phyloP scores from a whole-genome alignment of 208 protist species.

The Giardia duodenalis region DNA sequence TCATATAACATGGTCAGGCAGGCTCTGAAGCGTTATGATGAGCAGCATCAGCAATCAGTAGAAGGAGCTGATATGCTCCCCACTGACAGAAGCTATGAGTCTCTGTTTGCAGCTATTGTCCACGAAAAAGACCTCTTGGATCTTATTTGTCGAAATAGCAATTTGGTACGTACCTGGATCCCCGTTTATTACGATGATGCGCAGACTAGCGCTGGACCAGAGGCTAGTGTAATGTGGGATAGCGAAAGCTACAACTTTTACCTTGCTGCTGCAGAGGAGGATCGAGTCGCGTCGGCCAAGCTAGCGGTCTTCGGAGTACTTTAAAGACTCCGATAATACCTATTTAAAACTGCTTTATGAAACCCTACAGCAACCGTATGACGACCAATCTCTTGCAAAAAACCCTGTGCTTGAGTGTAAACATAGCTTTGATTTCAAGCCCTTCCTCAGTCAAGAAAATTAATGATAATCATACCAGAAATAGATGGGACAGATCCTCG shows the following conservation, averaged over 20 bases:
- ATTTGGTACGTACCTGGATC: neutral
- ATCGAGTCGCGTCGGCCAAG: neutral
- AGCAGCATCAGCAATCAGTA: no score
- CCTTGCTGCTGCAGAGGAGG: neutral
- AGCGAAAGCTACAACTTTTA: neutral
- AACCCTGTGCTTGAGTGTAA: no score
- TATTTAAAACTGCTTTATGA: no score
- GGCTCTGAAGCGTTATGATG: neutral
- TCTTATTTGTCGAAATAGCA: neutral
- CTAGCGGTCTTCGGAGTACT: neutral
- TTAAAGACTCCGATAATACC: neutral
- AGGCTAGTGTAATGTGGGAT: neutral
- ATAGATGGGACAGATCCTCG: neutral
- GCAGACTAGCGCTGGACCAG: neutral
- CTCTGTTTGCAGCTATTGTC: neutral
- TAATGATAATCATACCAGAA: no score
- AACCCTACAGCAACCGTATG: no score
- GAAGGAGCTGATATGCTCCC: neutral
- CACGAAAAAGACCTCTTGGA: neutral
- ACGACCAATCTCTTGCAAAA: no score
- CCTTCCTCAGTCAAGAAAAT: no score
- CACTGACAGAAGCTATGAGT: neutral
- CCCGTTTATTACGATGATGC: neutral
- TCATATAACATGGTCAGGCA: neutral
- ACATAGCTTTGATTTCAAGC: no score